Evolutionary conservation across 2,329 filamentous ascomycete species (phyloP).

Genomic region (Colletotrichum zoysiae): DNA sequence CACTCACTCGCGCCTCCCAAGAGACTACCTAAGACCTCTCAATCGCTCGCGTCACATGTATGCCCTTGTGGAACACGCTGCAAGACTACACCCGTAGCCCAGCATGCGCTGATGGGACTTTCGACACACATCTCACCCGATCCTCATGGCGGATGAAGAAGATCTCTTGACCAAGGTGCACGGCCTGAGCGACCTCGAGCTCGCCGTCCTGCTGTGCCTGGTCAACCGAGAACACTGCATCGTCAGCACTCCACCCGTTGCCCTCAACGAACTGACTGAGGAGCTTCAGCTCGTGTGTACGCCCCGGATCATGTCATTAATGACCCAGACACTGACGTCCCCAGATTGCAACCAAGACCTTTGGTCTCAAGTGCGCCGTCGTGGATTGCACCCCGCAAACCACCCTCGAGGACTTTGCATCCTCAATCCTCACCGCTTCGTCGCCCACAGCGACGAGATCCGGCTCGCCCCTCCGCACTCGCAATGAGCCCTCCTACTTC

Average conservation of each 20-base stretch:
- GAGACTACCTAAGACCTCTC: constrained; percentile 7
- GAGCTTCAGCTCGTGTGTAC: constrained; percentile 77
- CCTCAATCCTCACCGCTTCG: constrained; percentile 70
- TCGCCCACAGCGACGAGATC: constrained; percentile 47
- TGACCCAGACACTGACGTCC: not conserved
- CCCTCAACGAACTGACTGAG: constrained; percentile 75
- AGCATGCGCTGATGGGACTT: constrained; percentile 36
- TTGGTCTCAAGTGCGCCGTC: constrained; percentile 77
- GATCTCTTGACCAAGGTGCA: constrained; percentile 77
- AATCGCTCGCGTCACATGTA: constrained; percentile 14
- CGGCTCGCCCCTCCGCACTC: constrained; percentile 45
- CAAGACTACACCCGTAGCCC: constrained; percentile 27
- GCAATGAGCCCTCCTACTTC: constrained; percentile 43
- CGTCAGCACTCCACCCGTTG: constrained; percentile 76
- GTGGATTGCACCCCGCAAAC: constrained; percentile 80
- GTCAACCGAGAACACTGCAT: constrained; percentile 89
- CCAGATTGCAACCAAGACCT: constrained; percentile 76
- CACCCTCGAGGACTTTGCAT: constrained; percentile 84
- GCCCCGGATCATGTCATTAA: not conserved
- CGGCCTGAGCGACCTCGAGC: constrained; percentile 85
- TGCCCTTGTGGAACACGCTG: constrained; percentile 20
- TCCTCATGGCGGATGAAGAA: constrained; percentile 69
- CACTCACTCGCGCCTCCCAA: not conserved
- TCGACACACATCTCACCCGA: constrained; percentile 33
- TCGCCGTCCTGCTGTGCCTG: constrained; percentile 86